Base-by-base conservation (phyloP, 495 filamentous ascomycete species). In the Aspergillus incahuasiensis region DNA sequence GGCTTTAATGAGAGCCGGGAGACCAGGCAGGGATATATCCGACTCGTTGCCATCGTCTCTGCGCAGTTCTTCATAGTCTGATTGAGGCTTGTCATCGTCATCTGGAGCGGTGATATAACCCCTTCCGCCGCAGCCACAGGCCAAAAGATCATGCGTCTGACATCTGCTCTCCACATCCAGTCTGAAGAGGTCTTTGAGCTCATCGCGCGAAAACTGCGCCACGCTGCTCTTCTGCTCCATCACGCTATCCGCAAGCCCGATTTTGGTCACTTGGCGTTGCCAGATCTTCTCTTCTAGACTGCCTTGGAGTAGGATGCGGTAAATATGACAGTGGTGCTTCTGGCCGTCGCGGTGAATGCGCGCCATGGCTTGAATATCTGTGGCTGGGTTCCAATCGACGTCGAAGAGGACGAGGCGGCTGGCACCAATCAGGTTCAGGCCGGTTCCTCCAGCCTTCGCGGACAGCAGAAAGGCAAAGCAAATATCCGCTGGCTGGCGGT, bases 331-430 rank as follows among this genome's bases (percentile, higher is more conserved):
- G 7, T 79, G 79, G 2, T 74, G 70, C 65, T 84, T 89, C 63
- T 92, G 88, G 15, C 88, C 88, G 58, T 91, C 88, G 25, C 88
- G 79, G 64, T 91, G 88, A 45, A 92, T 87, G 4, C 88, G 81
- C 2, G 88, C 88, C 89, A 92, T 91, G n/a, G 88, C 88, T 65
- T 92, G 88, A 18, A 86, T 73, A 60, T 92, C 88, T 2, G 86
- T 91, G 7, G 86, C 84, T 1, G 88, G 88, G 60, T 92, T 92
- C 88, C 88, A 92, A 68, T 91, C 88, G 6, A 88, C 79, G 59
- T 92, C 88, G 62, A 91, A 91, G 2, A 92, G 80, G 7, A 91
- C 74, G 0, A 92, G 79, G 11, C 88, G 78, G 19, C 84, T 87
- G 4, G 88, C 88, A 19, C 88, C 88, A 55, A 89, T 86, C 3